Conservation (phyloP, 148 eudicot genomes). For the Diospyros lotus region DNA sequence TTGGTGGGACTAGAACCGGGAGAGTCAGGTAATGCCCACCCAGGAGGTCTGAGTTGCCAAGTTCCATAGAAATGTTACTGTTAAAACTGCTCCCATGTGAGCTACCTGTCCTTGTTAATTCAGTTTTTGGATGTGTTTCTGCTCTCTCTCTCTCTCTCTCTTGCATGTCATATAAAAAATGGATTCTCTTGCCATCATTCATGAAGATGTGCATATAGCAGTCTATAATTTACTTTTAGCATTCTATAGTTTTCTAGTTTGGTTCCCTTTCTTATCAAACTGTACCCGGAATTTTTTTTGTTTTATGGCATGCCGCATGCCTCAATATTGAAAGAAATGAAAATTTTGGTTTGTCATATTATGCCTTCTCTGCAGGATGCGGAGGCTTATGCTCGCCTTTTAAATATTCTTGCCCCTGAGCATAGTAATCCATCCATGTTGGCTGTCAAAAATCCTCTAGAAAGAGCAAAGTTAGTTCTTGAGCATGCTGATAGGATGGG, state of each 20-base stretch:
- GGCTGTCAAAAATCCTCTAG: conserved; percentile 60
- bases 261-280: conserved; percentile 2
- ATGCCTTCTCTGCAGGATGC: conserved; percentile 59
- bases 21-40: too few species aligned
- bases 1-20: too few species aligned
- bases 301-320: neutral
- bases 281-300: neutral
- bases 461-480: conserved; percentile 87
- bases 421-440: conserved; percentile 66
- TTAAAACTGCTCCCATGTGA: too few species aligned
- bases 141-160: neutral
- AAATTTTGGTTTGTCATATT: neutral
- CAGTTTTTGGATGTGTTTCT: neutral
- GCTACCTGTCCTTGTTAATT: neutral
- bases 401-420: conserved; percentile 94
- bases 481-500: conserved; percentile 99
- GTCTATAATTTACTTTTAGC: neutral
- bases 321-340: neutral
- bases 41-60: too few species aligned
- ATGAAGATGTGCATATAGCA: neutral
- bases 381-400: conserved; percentile 90
- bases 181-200: neutral
- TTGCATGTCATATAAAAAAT: neutral
- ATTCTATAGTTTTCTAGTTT: neutral
- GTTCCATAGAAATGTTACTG: too few species aligned